Conservation (phyloP, 108 stramenopile genomes). For the Thalassiosira profunda region DNA sequence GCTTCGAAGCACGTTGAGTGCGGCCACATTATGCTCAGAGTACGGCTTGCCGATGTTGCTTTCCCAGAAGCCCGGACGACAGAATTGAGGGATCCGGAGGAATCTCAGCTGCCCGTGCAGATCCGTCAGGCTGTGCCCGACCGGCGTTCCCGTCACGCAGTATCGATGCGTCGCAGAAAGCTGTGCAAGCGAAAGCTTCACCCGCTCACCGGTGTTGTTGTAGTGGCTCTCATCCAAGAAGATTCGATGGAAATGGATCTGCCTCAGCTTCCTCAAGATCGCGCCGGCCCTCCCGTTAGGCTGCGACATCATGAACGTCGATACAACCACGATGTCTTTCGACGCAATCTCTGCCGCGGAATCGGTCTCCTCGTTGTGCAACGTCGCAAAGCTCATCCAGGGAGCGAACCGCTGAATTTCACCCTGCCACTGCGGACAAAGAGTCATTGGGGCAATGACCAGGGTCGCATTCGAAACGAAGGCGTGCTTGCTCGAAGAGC, state of each 20-base stretch:
- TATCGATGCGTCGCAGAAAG: conserved; percentile 33
- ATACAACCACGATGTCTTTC: conserved; percentile 10
- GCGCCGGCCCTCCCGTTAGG: background rate
- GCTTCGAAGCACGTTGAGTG: conserved; percentile 12
- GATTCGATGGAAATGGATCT: conserved; percentile 16
- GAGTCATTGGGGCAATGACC: conserved; percentile 37
- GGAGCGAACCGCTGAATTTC: conserved; percentile 30
- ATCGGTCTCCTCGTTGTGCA: conserved; percentile 21
- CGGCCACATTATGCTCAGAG: conserved; percentile 4
- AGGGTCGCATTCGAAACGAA: conserved; percentile 21
- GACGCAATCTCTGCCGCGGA: conserved; percentile 3
- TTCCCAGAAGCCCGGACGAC: conserved; percentile 11
- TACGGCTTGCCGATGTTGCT: conserved; percentile 12
- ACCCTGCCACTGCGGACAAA: conserved; percentile 26
- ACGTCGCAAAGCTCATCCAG: conserved; percentile 20
- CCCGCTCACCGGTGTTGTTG: conserved; percentile 10
- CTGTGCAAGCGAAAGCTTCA: conserved; percentile 9
- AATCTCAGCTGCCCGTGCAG: conserved; percentile 25
- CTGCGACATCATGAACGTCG: background rate
- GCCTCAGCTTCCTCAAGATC: background rate
- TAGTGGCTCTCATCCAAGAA: conserved; percentile 17
- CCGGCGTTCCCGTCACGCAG: conserved; percentile 29
- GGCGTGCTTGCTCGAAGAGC: background rate
- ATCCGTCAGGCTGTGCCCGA: conserved; percentile 24
- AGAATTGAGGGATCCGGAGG: conserved; percentile 27